phyloP scores from a whole-genome alignment of 768 basidiomycete genomes.

The Termitomyces sp. region DNA sequence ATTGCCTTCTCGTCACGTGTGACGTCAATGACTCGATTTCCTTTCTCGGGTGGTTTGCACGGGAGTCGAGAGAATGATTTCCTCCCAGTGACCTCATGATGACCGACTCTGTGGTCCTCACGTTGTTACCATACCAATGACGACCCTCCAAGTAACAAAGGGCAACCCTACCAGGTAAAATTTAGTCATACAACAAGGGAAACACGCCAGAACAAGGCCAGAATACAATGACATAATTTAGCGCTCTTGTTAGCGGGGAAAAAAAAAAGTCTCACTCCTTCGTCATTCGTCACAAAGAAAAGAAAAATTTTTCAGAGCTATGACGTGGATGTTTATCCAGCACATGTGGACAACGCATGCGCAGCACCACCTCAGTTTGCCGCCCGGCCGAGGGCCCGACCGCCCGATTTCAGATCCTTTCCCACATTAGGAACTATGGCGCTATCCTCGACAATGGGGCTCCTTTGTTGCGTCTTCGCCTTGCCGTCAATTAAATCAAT shows the following conservation, averaged over 20 bases:
- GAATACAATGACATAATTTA: not conserved
- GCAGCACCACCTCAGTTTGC: not conserved
- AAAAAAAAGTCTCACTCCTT: not conserved
- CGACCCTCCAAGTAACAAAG: not conserved
- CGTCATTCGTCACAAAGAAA: not conserved
- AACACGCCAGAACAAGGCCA: not conserved
- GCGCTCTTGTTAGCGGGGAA: not conserved
- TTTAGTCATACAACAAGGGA: not conserved
- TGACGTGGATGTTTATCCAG: not conserved
- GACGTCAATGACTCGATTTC: constrained; percentile 10
- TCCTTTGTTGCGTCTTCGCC: constrained; percentile 5
- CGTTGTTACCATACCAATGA: not conserved
- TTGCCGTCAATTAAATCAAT: not conserved
- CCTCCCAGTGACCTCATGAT: not conserved
- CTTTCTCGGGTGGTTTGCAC: not conserved
- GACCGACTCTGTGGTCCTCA: not conserved
- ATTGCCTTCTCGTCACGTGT: constrained; percentile 5
- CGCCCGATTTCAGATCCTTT: not conserved
- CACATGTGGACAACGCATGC: not conserved
- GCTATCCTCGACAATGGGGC: not conserved
- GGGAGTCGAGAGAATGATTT: not conserved
- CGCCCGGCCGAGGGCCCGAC: not conserved
- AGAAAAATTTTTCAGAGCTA: not conserved
- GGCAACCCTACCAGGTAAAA: not conserved
- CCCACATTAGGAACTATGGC: not conserved